Evolutionary conservation across 2,329 filamentous ascomycete species (phyloP).

Genomic region (Shiraia sp.): DNA sequence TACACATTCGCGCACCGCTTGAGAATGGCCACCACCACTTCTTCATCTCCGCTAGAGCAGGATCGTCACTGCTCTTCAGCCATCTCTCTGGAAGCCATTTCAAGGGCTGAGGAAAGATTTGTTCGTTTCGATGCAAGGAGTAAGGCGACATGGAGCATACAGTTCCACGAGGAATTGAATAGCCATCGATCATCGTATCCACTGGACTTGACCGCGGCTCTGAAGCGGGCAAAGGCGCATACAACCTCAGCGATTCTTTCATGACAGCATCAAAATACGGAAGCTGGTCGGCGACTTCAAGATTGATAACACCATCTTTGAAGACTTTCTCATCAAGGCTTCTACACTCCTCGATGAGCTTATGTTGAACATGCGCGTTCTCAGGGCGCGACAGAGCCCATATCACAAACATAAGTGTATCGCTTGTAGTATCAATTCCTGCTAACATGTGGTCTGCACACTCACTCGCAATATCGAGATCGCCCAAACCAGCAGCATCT

Average conservation of each 20-base stretch:
- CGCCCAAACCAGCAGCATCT: conserved; percentile 32
- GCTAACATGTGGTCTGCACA: conserved; percentile 59
- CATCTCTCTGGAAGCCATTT: conserved; percentile 42
- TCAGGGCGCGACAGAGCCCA: conserved; percentile 43
- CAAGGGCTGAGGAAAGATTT: conserved; percentile 33
- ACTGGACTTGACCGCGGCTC: conserved; percentile 51
- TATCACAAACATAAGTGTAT: conserved; percentile 50
- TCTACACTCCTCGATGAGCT: conserved; percentile 50
- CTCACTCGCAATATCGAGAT: conserved; percentile 57
- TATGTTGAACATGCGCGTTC: conserved; percentile 50
- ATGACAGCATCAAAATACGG: conserved; percentile 55
- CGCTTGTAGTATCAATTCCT: conserved; percentile 57
- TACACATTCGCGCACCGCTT: conserved; percentile 48
- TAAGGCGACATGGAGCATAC: conserved; percentile 48
- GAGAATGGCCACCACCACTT: conserved; percentile 47
- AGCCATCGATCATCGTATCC: conserved; percentile 45
- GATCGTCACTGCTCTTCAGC: conserved; percentile 16
- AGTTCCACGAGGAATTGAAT: conserved; percentile 37
- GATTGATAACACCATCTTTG: conserved; percentile 27
- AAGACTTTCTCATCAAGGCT: conserved; percentile 14
- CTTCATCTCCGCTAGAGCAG: conserved; percentile 31
- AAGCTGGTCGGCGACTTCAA: conserved; percentile 45
- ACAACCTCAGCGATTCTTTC: conserved; percentile 56
- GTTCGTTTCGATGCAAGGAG: conserved; percentile 42
- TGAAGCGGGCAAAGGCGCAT: conserved; percentile 56